phyloP scores from a whole-genome alignment of 192 early-diverging fungal species.

The Phlyctochytrium bullatum region DNA sequence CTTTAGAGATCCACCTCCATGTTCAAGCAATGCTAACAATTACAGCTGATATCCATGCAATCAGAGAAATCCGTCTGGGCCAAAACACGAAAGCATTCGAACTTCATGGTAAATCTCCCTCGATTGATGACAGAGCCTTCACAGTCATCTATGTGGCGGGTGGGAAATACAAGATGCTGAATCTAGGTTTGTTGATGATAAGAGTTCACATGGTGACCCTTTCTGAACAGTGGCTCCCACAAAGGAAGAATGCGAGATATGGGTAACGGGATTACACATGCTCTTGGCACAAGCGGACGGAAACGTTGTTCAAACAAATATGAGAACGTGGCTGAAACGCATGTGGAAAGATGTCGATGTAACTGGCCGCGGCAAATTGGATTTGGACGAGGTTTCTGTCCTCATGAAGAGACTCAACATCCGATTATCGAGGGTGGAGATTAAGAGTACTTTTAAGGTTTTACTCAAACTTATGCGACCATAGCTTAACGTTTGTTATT shows the following conservation, averaged over 20 bases:
- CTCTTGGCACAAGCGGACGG: constrained; percentile 36
- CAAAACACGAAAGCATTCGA: constrained; percentile 56
- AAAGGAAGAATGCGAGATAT: constrained; percentile 33
- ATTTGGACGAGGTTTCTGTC: constrained; percentile 46
- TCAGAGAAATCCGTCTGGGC: constrained; percentile 55
- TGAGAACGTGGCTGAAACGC: constrained; percentile 39
- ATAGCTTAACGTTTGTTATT: constrained; percentile 24
- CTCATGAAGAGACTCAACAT: constrained; percentile 61
- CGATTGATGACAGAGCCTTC: constrained; percentile 47
- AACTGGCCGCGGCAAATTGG: constrained; percentile 24
- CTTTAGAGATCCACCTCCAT: background rate
- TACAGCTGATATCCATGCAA: constrained; percentile 43
- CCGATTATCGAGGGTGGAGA: constrained; percentile 56
- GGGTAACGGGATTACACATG: constrained; percentile 53
- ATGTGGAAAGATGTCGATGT: constrained; percentile 45
- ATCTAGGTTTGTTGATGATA: constrained; percentile 35
- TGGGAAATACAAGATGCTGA: constrained; percentile 52
- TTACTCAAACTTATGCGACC: background rate
- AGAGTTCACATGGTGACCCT: background rate
- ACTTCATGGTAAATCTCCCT: constrained; percentile 40
- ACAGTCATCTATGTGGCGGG: constrained; percentile 45
- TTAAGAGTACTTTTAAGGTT: constrained; percentile 62
- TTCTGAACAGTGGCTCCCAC: constrained; percentile 39
- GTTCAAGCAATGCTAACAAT: background rate
- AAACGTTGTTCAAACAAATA: constrained; percentile 4